Percentiles rank a stretch among this genome's conserved stretches.
Conservation (phyloP, 2,329 filamentous ascomycete species). For the Penicillium thymicola region DNA sequence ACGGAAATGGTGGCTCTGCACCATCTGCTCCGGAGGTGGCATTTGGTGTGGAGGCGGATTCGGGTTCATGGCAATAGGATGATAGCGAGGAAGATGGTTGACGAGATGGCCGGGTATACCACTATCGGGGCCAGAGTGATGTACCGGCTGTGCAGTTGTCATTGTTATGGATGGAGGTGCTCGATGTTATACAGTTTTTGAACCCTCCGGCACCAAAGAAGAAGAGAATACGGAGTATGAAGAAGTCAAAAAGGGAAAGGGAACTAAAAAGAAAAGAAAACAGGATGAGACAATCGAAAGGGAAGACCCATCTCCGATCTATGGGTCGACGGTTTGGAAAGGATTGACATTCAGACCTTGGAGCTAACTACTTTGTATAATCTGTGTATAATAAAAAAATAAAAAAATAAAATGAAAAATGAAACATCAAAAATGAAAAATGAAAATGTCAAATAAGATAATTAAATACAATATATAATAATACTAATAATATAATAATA, state of each 20-base stretch:
- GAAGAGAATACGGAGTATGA: neutral
- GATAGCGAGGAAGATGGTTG: constrained; percentile 37
- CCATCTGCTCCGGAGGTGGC: constrained; percentile 32
- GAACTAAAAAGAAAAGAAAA: constrained; percentile 11
- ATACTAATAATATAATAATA: constrained; percentile 2
- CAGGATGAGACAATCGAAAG: constrained; percentile 17
- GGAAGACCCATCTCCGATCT: constrained; percentile 24
- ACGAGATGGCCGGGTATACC: constrained; percentile 30
- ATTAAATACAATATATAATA: neutral
- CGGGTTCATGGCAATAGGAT: constrained; percentile 43
- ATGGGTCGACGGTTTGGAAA: constrained; percentile 25
- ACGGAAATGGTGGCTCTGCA: constrained; percentile 34
- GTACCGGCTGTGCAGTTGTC: constrained; percentile 38
- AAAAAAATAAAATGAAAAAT: constrained; percentile 1
- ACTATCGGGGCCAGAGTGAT: constrained; percentile 32
- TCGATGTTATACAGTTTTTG: neutral
- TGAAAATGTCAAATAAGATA: neutral
- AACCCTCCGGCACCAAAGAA: neutral
- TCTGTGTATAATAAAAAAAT: constrained; percentile 13
- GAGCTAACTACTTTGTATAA: constrained; percentile 10
- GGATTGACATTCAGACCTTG: constrained; percentile 20
- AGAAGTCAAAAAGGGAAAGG: constrained; percentile 11
- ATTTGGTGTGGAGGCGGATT: constrained; percentile 33
- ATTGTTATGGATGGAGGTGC: constrained; percentile 24
- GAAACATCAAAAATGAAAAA: neutral